phyloP scores from a whole-genome alignment of 2,329 filamentous ascomycete genomes.

The Clonostachys byssicola region DNA sequence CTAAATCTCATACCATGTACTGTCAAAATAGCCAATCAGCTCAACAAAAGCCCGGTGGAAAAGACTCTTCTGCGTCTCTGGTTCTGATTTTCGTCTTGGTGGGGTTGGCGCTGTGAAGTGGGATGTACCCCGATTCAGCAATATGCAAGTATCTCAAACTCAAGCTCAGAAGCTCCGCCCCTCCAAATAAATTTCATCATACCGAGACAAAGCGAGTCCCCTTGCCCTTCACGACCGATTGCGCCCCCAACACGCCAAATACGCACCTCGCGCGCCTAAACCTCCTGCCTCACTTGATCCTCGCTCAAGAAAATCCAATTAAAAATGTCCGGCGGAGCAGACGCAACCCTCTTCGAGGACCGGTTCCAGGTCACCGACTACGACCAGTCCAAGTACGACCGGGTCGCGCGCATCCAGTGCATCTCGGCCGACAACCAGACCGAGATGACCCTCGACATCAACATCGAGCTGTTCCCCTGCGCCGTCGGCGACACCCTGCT shows the following conservation, averaged over 20 bases:
- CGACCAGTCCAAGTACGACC: constrained; percentile 90
- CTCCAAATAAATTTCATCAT: neutral
- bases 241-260: neutral
- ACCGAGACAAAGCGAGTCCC: too few species aligned
- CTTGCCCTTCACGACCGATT: too few species aligned
- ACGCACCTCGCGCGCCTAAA: neutral
- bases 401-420: constrained; percentile 80
- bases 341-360: constrained; percentile 92
- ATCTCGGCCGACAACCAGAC: constrained; percentile 72
- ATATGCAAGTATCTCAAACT: too few species aligned
- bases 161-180: neutral
- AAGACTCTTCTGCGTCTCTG: too few species aligned
- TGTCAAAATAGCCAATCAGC: too few species aligned
- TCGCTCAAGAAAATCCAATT: neutral
- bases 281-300: neutral
- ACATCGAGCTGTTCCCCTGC: constrained; percentile 86
- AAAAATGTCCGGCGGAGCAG: constrained; percentile 58
- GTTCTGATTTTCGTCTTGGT: neutral
- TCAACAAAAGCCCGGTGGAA: too few species aligned
- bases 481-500: constrained; percentile 70
- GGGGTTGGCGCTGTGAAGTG: neutral
- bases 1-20: too few species aligned
- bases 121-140: neutral
- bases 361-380: constrained; percentile 77
- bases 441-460: constrained; percentile 84